These are phyloP conservation scores for Mariannaea elegans DNA, from an alignment of 2,329 filamentous ascomycete genomes.

Conservation along the genomic window DNA sequence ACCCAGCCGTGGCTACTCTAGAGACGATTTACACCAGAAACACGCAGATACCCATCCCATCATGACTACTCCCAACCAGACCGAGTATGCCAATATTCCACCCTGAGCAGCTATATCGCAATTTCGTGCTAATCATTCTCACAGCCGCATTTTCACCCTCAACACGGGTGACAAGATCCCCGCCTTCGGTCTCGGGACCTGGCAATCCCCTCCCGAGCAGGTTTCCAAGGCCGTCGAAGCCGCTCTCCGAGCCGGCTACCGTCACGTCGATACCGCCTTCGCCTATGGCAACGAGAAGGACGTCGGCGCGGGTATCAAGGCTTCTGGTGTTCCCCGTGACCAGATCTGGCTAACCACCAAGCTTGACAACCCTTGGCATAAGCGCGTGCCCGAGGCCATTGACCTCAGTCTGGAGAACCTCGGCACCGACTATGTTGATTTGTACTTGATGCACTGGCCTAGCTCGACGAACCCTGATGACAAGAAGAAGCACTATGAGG, in stretches of 20 bases:
- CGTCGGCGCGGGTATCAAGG: conserved; percentile 71
- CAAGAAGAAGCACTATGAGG: conserved; percentile 72
- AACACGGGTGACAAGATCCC: conserved; percentile 83
- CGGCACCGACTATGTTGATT: conserved; percentile 71
- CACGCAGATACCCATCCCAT: conserved; percentile 7
- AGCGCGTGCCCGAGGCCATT: conserved; percentile 70
- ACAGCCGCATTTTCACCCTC: conserved; percentile 66
- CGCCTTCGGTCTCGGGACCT: conserved; percentile 79
- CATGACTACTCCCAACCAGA: conserved; percentile 24
- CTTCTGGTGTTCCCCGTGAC: conserved; percentile 69
- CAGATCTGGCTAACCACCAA: conserved; percentile 82
- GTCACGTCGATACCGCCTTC: conserved; percentile 79
- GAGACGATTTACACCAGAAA: not conserved
- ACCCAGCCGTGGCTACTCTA: not conserved
- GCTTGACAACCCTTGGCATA: conserved; percentile 83
- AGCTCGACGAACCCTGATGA: conserved; percentile 69
- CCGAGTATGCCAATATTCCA: conserved; percentile 10
- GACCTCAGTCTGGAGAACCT: conserved; percentile 68
- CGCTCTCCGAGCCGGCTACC: conserved; percentile 74
- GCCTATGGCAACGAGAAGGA: conserved; percentile 81
- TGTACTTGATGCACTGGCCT: conserved; percentile 80
- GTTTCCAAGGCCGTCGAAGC: conserved; percentile 76
- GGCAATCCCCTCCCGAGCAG: conserved; percentile 77
- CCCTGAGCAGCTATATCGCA: not conserved
- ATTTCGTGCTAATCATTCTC: not conserved